These are phyloP conservation scores for Lizanozyma gosingica DNA, from an alignment of 1,139 yeast genomes.

Conservation along the genomic window DNA sequence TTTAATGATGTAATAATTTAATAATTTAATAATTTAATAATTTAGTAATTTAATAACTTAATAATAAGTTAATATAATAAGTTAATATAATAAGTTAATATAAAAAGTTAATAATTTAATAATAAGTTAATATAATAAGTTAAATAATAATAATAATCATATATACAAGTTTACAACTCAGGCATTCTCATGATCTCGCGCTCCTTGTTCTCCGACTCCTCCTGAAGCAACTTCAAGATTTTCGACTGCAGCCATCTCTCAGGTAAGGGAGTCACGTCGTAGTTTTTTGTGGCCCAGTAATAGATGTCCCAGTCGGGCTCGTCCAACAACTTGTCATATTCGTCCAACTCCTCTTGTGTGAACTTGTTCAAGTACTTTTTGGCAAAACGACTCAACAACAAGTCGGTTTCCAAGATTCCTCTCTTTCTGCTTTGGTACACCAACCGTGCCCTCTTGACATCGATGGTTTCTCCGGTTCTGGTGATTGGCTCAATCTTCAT, in stretches of 20 bases:
- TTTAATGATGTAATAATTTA: too few relatives aligned
- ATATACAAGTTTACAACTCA: slow-evolving; percentile 17
- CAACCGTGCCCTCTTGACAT: slow-evolving; percentile 75
- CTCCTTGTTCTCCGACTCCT: slow-evolving; percentile 64
- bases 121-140: too few relatives aligned
- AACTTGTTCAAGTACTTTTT: slow-evolving; percentile 56
- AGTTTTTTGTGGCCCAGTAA: slow-evolving; percentile 92
- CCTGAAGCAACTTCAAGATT: slow-evolving; percentile 59
- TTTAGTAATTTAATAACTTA: too few relatives aligned
- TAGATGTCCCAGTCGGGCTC: slow-evolving; percentile 98
- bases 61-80: too few relatives aligned
- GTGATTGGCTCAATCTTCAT: slow-evolving; percentile 68
- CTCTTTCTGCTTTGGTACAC: slow-evolving; percentile 90
- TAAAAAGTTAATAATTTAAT: too few relatives aligned
- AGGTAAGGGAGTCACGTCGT: slow-evolving; percentile 74
- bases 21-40: too few relatives aligned
- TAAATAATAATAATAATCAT: too few relatives aligned
- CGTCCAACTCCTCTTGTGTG: slow-evolving; percentile 63
- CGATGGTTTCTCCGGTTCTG: slow-evolving; percentile 66
- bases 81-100: too few relatives aligned
- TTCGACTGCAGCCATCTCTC: slow-evolving; percentile 69
- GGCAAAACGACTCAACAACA: slow-evolving; percentile 79
- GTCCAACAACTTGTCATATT: slow-evolving; percentile 78
- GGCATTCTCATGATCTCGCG: slow-evolving; percentile 85
- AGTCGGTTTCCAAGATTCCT: slow-evolving; percentile 90